phyloP scores from a whole-genome alignment of 176 grass and related monocot species.

The Oryza longistaminata region DNA sequence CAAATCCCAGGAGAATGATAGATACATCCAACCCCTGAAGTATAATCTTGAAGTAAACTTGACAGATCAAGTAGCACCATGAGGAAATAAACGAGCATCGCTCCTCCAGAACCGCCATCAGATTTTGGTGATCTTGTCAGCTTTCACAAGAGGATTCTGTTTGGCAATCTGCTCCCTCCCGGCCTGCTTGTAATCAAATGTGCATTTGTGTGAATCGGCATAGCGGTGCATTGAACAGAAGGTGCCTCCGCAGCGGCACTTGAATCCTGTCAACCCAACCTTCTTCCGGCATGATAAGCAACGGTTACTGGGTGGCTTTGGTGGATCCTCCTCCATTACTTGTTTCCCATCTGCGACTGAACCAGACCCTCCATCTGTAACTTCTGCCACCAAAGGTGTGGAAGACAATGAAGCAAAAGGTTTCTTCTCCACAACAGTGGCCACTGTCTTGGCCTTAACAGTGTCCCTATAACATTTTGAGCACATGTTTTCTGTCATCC shows the following conservation, averaged over 20 bases:
- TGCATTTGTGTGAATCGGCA: slow-evolving; percentile 53
- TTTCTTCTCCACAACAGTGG: slow-evolving; percentile 24
- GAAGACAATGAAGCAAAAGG: neutral
- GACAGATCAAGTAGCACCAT: slow-evolving; percentile 9
- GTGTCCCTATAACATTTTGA: slow-evolving; percentile 66
- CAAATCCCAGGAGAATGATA: neutral
- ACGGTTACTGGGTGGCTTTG: slow-evolving; percentile 44
- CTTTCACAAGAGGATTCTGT: slow-evolving; percentile 54
- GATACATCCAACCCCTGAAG: slow-evolving; percentile 11
- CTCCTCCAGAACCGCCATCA: slow-evolving; percentile 16
- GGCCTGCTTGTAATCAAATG: slow-evolving; percentile 54
- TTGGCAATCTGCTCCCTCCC: slow-evolving; percentile 54
- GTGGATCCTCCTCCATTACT: neutral
- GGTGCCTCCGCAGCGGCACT: slow-evolving; percentile 61
- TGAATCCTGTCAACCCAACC: slow-evolving; percentile 60
- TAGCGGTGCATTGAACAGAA: slow-evolving; percentile 66
- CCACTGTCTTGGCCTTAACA: slow-evolving; percentile 21
- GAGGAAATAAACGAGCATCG: slow-evolving; percentile 1
- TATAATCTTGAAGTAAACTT: slow-evolving; percentile 28
- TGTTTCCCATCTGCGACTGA: neutral
- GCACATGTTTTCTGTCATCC: slow-evolving; percentile 57
- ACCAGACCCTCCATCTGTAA: neutral
- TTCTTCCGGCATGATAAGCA: slow-evolving; percentile 61
- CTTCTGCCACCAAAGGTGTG: slow-evolving; percentile 5
- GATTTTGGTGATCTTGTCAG: slow-evolving; percentile 64